These are phyloP conservation scores for Hordeum marinum DNA, from an alignment of 176 grass and related monocot genomes.

Conservation along the genomic window DNA sequence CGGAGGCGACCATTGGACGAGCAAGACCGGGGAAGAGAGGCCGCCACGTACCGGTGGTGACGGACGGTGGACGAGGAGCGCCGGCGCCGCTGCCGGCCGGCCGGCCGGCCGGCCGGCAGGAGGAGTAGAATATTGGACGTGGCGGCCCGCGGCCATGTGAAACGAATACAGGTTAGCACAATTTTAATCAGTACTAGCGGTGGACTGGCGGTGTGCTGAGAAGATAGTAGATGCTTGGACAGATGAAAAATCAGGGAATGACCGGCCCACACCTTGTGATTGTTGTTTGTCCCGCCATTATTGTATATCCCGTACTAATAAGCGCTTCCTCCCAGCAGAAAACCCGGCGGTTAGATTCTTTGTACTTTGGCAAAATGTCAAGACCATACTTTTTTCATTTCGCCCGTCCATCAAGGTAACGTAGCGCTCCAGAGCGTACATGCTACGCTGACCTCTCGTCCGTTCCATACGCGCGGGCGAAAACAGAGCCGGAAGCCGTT, in stretches of 20 bases:
- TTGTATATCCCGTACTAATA: background rate
- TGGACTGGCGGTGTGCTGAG: background rate
- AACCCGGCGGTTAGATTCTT: constrained; percentile 31
- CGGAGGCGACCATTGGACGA: background rate
- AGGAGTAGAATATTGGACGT: background rate
- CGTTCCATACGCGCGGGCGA: background rate
- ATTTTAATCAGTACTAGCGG: background rate
- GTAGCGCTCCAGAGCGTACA: background rate
- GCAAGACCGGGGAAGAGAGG: background rate
- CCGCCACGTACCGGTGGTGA: background rate
- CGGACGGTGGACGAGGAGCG: background rate
- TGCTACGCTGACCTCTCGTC: background rate
- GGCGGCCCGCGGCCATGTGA: constrained; percentile 29
- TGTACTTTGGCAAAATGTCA: constrained; percentile 43
- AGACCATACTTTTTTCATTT: background rate
- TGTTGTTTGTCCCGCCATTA: background rate
- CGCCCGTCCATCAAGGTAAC: background rate
- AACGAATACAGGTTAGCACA: background rate
- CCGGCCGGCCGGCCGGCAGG: constrained; percentile 28
- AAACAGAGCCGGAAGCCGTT: background rate
- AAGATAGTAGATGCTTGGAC: constrained; percentile 1
- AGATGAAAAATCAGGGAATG: constrained; percentile 5
- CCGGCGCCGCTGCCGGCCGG: constrained; percentile 10
- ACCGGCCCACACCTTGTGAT: background rate
- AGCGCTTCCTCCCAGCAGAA: background rate